Evolutionary conservation across 208 protist species (phyloP).

Genomic region (Phytomonas francai): DNA sequence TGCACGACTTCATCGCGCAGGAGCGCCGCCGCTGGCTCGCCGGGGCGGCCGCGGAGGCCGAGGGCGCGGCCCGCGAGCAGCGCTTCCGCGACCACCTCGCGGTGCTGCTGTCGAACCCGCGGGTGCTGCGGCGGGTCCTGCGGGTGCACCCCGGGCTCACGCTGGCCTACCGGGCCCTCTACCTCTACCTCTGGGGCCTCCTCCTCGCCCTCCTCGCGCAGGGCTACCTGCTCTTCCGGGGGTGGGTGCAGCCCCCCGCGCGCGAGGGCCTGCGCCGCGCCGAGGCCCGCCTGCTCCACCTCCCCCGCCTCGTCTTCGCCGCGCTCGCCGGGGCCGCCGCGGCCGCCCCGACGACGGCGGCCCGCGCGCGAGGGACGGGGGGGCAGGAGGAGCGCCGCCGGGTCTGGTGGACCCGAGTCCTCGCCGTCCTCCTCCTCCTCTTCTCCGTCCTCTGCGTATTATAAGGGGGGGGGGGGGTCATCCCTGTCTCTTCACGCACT

Average conservation of each 20-base stretch:
- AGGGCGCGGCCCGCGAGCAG: constrained; percentile 44
- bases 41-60: constrained; percentile 8
- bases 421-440: constrained; percentile 52
- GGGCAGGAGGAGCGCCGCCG: constrained; percentile 35
- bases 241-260: constrained; percentile 79
- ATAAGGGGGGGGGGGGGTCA: constrained; percentile 19
- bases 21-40: constrained; percentile 42
- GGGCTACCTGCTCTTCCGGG: constrained; percentile 76
- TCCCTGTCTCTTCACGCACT: not conserved
- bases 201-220: constrained; percentile 64
- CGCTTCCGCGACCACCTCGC: constrained; percentile 73
- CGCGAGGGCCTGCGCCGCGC: constrained; percentile 69
- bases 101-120: constrained; percentile 76
- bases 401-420: constrained; percentile 52
- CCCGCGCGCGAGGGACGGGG: too few relatives aligned
- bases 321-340: constrained; percentile 32
- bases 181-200: constrained; percentile 82
- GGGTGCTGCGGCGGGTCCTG: constrained; percentile 63
- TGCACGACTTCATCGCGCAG: constrained; percentile 62
- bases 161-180: constrained; percentile 65
- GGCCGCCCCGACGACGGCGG: constrained; percentile 21
- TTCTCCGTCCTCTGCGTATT: constrained; percentile 64
- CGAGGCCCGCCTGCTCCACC: constrained; percentile 75
- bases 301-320: constrained; percentile 72
- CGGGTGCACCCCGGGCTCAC: constrained; percentile 51